Evolutionary conservation across 2,329 filamentous ascomycete genomes (phyloP).

Genomic region (Endothia cerciana): DNA sequence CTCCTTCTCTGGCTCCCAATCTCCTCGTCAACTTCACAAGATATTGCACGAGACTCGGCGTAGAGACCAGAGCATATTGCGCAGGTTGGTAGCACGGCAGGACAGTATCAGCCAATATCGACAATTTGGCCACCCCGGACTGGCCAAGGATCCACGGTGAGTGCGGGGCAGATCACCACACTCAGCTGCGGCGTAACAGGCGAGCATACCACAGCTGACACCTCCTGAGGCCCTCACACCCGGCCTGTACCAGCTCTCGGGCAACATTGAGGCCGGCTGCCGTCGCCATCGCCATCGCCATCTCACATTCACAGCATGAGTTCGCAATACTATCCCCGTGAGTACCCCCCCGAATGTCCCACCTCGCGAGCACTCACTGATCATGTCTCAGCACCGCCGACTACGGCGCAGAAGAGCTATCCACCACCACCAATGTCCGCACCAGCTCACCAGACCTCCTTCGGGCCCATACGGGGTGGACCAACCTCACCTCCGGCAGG

Average conservation of each 20-base stretch:
- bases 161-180: conserved; percentile 27
- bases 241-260: neutral
- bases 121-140: neutral
- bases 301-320: conserved; percentile 28
- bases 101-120: neutral
- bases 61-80: neutral
- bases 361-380: conserved; percentile 16
- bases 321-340: conserved; percentile 35
- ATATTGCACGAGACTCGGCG: neutral
- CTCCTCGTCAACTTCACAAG: neutral
- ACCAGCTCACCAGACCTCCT: conserved; percentile 42
- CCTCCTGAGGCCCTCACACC: conserved; percentile 12
- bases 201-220: conserved; percentile 15
- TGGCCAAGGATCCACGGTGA: conserved; percentile 20
- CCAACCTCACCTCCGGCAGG: conserved; percentile 43
- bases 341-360: conserved; percentile 14
- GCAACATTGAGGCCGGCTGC: neutral
- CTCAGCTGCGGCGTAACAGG: conserved; percentile 23
- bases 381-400: conserved; percentile 32
- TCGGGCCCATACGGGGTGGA: conserved; percentile 31
- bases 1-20: neutral
- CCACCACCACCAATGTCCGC: conserved; percentile 43
- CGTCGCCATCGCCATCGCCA: neutral
- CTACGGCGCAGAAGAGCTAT: conserved; percentile 37
- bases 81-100: neutral